Percentiles rank a stretch among this genome's conserved stretches.
phyloP scores from a whole-genome alignment of 2,329 filamentous ascomycete species.

The Talaromyces albobiverticillius region DNA sequence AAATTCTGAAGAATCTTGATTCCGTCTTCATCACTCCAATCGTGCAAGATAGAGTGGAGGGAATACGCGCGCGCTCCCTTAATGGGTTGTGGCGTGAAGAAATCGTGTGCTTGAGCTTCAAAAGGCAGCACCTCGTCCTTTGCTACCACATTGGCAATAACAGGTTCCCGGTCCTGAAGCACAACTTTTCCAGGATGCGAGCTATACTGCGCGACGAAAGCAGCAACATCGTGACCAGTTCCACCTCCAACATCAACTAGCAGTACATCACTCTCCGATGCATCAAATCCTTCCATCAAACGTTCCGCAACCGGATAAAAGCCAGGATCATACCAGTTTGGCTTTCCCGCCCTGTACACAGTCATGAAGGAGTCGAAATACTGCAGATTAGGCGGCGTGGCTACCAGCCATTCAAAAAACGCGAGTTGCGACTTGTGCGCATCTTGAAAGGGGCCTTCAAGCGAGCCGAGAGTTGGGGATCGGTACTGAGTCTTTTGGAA shows the following conservation, averaged over 20 bases:
- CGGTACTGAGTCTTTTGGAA: slow-evolving; percentile 30
- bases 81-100: slow-evolving; percentile 21
- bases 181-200: slow-evolving; percentile 23
- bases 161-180: slow-evolving; percentile 18
- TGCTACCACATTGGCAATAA: slow-evolving; percentile 13
- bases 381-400: slow-evolving; percentile 33
- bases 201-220: slow-evolving; percentile 17
- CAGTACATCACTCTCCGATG: slow-evolving; percentile 15
- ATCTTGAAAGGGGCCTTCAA: slow-evolving; percentile 37
- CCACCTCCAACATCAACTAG: slow-evolving; percentile 23
- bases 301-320: slow-evolving; percentile 15
- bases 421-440: slow-evolving; percentile 34
- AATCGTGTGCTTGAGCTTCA: slow-evolving; percentile 18
- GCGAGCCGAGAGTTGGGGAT: slow-evolving; percentile 21
- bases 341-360: slow-evolving; percentile 36
- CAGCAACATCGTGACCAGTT: slow-evolving; percentile 19
- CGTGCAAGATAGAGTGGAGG: slow-evolving; percentile 25
- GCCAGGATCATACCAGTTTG: slow-evolving; percentile 32
- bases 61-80: slow-evolving; percentile 24
- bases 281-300: slow-evolving; percentile 17
- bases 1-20: slow-evolving; percentile 18
- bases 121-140: slow-evolving; percentile 4
- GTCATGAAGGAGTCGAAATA: slow-evolving; percentile 37
- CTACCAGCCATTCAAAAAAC: slow-evolving; percentile 38
- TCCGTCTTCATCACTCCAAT: slow-evolving; percentile 23